A percentile compares a stretch with the other conserved stretches of the same genome.
Conservation (phyloP, 495 filamentous ascomycete species). For the Aspergillus bertholletiae region DNA sequence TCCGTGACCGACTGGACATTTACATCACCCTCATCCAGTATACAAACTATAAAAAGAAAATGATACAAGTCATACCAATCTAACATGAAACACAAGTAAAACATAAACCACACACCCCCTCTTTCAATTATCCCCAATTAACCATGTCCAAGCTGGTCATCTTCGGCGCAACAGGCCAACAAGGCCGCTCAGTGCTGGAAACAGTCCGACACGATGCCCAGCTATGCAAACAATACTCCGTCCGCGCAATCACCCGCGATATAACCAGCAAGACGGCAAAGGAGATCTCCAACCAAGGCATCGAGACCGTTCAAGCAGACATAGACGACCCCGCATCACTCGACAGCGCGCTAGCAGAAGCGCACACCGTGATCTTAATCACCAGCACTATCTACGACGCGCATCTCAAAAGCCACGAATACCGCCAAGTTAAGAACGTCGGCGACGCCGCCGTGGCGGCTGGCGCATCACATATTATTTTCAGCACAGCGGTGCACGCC, state of each 20-base stretch:
- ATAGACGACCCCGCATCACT: conserved; percentile 37
- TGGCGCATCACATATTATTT: conserved; percentile 48
- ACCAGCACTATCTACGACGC: conserved; percentile 35
- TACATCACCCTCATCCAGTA: too few species aligned
- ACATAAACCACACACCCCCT: too few species aligned
- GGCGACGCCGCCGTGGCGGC: conserved; percentile 42
- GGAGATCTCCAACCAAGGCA: conserved; percentile 26
- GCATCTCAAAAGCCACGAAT: conserved; percentile 32
- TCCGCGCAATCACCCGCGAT: conserved; percentile 54
- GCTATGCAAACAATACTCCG: conserved; percentile 43
- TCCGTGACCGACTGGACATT: too few species aligned
- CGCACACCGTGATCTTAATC: conserved; percentile 47
- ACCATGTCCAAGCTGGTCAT: conserved; percentile 44
- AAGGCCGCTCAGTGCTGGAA: conserved; percentile 57
- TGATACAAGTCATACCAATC: too few species aligned
- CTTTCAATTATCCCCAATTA: too few species aligned
- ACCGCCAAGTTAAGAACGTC: conserved; percentile 37
- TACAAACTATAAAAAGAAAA: too few species aligned
- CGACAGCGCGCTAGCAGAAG: conserved; percentile 35
- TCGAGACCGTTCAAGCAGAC: conserved; percentile 50
- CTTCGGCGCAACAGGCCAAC: conserved; percentile 61
- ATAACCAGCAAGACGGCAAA: conserved; percentile 27
- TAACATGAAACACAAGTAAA: too few species aligned
- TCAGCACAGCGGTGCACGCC: conserved; percentile 38
- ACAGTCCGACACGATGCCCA: conserved; percentile 45